phyloP scores from a whole-genome alignment of 140 eudicot species.

The Flaveria floridana region DNA sequence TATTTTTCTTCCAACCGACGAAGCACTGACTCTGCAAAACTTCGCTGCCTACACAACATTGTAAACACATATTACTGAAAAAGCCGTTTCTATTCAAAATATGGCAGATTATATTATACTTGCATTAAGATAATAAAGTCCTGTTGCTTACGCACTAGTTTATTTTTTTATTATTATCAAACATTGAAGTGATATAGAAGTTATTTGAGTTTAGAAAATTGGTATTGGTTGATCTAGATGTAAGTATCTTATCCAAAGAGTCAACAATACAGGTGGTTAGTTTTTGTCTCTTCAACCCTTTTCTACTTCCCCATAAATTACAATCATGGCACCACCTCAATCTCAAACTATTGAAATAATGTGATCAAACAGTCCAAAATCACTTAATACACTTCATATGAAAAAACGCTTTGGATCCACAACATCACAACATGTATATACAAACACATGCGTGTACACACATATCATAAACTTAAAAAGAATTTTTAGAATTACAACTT shows the following conservation, averaged over 20 bases:
- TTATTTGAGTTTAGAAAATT: not conserved
- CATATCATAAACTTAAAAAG: not conserved
- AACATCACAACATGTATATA: too few relatives aligned
- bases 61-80: conserved; percentile 8
- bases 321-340: not conserved
- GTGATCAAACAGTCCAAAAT: not conserved
- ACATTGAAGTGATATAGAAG: not conserved
- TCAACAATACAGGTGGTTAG: not conserved
- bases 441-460: too few relatives aligned
- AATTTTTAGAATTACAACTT: conserved; percentile 32
- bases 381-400: not conserved
- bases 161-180: too few relatives aligned
- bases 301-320: not conserved
- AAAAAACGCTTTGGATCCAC: too few relatives aligned
- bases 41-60: conserved; percentile 72
- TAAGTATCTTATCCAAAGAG: not conserved
- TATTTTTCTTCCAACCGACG: conserved; percentile 72
- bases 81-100: not conserved
- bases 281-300: not conserved
- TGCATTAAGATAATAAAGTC: not conserved
- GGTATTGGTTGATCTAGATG: not conserved
- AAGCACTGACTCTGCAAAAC: conserved; percentile 87
- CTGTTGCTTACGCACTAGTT: not conserved
- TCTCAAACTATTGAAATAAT: not conserved
- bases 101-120: not conserved